Conservation (phyloP, 306 rosid genomes). For the Lithocarpus polystachyus region DNA sequence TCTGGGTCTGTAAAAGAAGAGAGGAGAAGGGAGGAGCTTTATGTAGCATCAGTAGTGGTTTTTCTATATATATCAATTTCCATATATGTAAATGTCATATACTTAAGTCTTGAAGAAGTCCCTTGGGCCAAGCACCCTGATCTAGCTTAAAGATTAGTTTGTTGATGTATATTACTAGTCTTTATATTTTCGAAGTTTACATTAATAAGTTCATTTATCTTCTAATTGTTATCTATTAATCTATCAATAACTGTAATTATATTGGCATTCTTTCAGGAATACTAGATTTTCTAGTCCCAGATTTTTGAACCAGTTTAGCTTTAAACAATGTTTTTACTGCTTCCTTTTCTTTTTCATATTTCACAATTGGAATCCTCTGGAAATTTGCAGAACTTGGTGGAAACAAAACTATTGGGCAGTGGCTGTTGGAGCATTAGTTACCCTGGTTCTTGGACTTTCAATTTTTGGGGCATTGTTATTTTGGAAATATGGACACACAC, state of each 20-base stretch:
- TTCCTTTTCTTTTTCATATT: background rate
- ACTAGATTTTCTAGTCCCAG: background rate
- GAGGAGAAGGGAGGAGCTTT: background rate
- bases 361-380: constrained; percentile 9
- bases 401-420: constrained; percentile 38
- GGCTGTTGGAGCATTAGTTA: constrained; percentile 40
- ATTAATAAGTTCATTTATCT: background rate
- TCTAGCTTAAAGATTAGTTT: background rate
- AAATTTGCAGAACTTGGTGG: constrained; percentile 72
- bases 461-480: constrained; percentile 56
- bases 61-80: too few species aligned
- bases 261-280: background rate
- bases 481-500: constrained; percentile 50
- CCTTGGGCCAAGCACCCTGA: background rate
- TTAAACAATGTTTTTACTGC: background rate
- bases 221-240: background rate
- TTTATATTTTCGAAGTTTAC: background rate
- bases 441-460: constrained; percentile 43
- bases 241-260: background rate
- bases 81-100: background rate
- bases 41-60: background rate
- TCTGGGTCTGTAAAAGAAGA: background rate
- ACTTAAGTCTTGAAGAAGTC: background rate
- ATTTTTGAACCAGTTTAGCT: background rate
- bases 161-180: background rate